phyloP scores from a whole-genome alignment of 2,329 filamentous ascomycete species.

The Metarhizium sp. region DNA sequence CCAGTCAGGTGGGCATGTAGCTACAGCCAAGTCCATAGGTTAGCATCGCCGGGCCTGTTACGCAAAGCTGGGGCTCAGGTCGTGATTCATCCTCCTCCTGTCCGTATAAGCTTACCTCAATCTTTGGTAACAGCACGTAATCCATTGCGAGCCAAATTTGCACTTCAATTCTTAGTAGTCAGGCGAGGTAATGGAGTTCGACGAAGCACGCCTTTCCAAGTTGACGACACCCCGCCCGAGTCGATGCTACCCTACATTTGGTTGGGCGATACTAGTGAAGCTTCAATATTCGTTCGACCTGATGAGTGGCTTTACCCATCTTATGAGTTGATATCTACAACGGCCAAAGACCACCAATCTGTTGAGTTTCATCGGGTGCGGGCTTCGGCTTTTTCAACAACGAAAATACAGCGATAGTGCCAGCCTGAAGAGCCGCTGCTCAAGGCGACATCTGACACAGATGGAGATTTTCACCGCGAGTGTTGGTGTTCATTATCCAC shows the following conservation, averaged over 20 bases:
- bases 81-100: neutral
- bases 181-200: neutral
- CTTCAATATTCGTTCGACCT: neutral
- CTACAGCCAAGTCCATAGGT: constrained; percentile 26
- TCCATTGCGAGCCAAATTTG: constrained; percentile 22
- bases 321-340: no score
- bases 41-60: neutral
- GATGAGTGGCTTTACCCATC: no score
- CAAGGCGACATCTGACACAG: no score
- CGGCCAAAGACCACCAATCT: no score
- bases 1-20: constrained; percentile 75
- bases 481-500: constrained; percentile 3
- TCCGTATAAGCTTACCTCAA: constrained; percentile 33
- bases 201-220: neutral
- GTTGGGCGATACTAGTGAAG: no score
- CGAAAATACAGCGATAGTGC: no score
- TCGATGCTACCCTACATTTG: neutral
- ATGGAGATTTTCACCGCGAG: neutral
- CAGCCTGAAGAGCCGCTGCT: no score
- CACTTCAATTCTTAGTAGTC: neutral
- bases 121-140: constrained; percentile 42
- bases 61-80: neutral
- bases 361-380: no score
- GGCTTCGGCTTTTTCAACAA: no score
- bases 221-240: neutral